Conservation (phyloP, 768 basidiomycete species). For the Mrakia blollopis region DNA sequence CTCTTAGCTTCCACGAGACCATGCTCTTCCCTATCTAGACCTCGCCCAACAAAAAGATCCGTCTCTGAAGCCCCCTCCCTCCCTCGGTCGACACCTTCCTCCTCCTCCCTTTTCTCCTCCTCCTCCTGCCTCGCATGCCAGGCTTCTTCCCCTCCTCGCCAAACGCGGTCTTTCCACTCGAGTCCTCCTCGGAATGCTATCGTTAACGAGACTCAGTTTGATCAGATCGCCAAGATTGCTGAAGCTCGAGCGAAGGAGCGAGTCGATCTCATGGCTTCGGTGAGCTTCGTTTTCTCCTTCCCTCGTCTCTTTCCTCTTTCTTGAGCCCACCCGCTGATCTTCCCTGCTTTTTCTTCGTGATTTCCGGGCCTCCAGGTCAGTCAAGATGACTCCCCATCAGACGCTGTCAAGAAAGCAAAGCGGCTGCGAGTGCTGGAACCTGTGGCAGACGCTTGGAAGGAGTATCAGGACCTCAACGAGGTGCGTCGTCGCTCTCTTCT, state of each 20-base stretch:
- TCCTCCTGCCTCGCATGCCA: neutral
- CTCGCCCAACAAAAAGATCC: neutral
- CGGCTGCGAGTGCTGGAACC: conserved; percentile 65
- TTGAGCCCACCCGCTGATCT: neutral
- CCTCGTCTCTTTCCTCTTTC: neutral
- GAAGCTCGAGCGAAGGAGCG: neutral
- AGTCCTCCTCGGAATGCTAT: neutral
- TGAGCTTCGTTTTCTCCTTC: conserved; percentile 2
- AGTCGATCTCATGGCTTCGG: neutral
- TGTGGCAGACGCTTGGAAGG: conserved; percentile 62
- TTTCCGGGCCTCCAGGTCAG: neutral
- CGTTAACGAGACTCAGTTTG: neutral
- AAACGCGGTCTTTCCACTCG: neutral
- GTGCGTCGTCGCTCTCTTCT: conserved; percentile 47
- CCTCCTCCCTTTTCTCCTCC: neutral
- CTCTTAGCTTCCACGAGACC: neutral
- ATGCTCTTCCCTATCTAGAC: neutral
- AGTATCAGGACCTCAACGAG: conserved; percentile 56
- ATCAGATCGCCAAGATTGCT: neutral
- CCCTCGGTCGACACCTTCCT: neutral
- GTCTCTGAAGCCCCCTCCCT: neutral
- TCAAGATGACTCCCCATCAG: neutral
- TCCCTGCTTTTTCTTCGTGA: neutral
- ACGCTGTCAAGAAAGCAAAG: conserved; percentile 49
- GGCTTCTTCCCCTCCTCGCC: neutral